These are phyloP conservation scores for Psilocybe tampanensis DNA, from an alignment of 768 basidiomycete species.

Conservation along the genomic window DNA sequence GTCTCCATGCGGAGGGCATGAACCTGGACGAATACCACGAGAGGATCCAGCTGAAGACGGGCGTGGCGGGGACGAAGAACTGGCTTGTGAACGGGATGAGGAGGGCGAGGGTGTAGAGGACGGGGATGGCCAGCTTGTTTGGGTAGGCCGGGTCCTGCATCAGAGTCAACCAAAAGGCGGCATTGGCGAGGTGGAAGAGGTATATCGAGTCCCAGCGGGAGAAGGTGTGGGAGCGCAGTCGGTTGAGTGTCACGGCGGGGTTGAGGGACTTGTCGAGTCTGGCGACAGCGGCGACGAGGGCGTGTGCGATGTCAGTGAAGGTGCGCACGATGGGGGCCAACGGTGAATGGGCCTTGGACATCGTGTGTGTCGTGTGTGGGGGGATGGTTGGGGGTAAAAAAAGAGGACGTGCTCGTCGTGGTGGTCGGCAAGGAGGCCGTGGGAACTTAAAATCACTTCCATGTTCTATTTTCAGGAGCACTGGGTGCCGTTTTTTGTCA, in stretches of 20 bases:
- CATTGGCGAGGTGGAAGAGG: slow-evolving; percentile 63
- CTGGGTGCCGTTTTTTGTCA: not conserved
- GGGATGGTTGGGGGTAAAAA: too few species aligned
- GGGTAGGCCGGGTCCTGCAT: slow-evolving; percentile 75
- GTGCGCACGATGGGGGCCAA: slow-evolving; percentile 21
- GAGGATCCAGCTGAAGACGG: slow-evolving; percentile 85
- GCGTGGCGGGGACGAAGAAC: slow-evolving; percentile 88
- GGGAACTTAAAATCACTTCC: slow-evolving; percentile 14
- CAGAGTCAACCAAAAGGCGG: slow-evolving; percentile 70
- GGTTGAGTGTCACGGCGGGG: slow-evolving; percentile 62
- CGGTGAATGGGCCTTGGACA: slow-evolving; percentile 22
- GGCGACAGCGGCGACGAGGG: slow-evolving; percentile 61
- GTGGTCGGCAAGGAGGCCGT: slow-evolving; percentile 18
- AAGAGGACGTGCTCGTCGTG: slow-evolving; percentile 17
- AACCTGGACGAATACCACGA: slow-evolving; percentile 86
- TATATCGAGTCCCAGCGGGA: slow-evolving; percentile 60
- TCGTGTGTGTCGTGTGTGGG: slow-evolving; percentile 12
- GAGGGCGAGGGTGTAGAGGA: slow-evolving; percentile 67
- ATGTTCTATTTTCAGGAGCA: not conserved
- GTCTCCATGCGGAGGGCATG: slow-evolving; percentile 76
- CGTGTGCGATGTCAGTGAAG: slow-evolving; percentile 33
- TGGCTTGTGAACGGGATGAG: slow-evolving; percentile 87
- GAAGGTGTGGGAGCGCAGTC: slow-evolving; percentile 60
- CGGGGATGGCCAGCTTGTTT: slow-evolving; percentile 75
- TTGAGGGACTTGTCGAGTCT: slow-evolving; percentile 79